These are phyloP conservation scores for Colletotrichum sp. DNA, from an alignment of 2,329 filamentous ascomycete species.

Conservation along the genomic window DNA sequence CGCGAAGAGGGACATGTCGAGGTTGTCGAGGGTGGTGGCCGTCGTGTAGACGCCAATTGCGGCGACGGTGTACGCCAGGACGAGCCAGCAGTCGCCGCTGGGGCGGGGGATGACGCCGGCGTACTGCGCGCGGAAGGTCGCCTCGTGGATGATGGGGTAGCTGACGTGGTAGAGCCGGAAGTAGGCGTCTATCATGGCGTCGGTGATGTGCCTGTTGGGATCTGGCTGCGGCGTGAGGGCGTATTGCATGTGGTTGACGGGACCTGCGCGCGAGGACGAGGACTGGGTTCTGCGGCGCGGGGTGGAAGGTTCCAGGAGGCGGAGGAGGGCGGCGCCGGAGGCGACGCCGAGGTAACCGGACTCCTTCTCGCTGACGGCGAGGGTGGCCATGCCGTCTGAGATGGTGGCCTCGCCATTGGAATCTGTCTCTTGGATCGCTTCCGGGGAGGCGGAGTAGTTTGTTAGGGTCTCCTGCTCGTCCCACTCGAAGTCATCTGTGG, in stretches of 20 bases:
- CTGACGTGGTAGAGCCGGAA: conserved; percentile 11
- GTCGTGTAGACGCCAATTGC: conserved; percentile 8
- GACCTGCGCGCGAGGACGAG: conserved; percentile 10
- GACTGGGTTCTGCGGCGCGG: conserved; percentile 25
- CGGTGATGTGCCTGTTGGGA: conserved; percentile 34
- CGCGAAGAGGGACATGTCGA: neutral
- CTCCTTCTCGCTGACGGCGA: conserved; percentile 38
- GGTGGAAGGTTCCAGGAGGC: conserved; percentile 37
- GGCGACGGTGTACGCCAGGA: conserved; percentile 28
- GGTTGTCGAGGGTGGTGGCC: neutral
- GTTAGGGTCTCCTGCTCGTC: conserved; percentile 34
- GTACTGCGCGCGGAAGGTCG: conserved; percentile 12
- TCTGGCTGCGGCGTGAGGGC: conserved; percentile 32
- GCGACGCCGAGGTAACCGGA: conserved; percentile 51
- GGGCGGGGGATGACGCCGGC: conserved; percentile 33
- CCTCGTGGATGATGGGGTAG: conserved; percentile 13
- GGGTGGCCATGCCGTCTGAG: conserved; percentile 42
- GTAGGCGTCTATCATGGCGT: conserved; percentile 31
- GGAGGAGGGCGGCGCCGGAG: conserved; percentile 48
- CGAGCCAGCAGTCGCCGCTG: conserved; percentile 32
- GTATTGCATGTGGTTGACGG: neutral
- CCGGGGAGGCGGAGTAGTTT: conserved; percentile 29
- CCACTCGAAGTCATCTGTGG: conserved; percentile 42
- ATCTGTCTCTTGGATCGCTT: conserved; percentile 21
- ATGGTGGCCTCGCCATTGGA: conserved; percentile 26